Conservation (phyloP, 331 rosid species). For the Saraca asoca region DNA sequence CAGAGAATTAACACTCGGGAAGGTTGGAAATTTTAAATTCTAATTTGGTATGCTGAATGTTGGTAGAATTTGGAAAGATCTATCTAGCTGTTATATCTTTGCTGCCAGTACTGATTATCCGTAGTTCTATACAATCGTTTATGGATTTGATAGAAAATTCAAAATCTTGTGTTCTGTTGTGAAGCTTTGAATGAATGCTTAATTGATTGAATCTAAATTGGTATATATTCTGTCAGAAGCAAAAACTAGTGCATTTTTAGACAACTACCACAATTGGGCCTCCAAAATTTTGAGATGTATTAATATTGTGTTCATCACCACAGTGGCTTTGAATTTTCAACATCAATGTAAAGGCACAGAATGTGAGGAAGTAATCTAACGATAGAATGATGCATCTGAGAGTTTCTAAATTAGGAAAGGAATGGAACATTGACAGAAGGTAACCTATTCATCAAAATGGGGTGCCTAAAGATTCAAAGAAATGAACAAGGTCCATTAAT, state of each 20-base stretch:
- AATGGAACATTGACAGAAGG: not conserved
- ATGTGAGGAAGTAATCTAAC: conserved; percentile 6
- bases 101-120: not conserved
- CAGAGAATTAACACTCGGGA: conserved; percentile 1
- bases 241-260: no score
- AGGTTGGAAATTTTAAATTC: not conserved
- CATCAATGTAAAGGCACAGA: not conserved
- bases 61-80: conserved; percentile 4
- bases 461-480: not conserved
- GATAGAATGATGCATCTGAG: conserved; percentile 5
- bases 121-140: no score
- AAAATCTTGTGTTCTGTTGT: no score
- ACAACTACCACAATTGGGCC: not conserved
- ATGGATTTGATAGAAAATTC: no score
- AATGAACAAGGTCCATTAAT: not conserved
- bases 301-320: not conserved
- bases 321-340: conserved; percentile 4
- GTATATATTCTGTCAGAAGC: no score
- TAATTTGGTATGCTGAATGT: conserved; percentile 19
- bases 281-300: conserved; percentile 7
- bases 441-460: not conserved
- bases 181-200: no score
- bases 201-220: no score
- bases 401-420: conserved; percentile 2
- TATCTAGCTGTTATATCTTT: not conserved